Base-by-base conservation (phyloP, 306 rosid genomes). In the Acacia melanoxylon region DNA sequence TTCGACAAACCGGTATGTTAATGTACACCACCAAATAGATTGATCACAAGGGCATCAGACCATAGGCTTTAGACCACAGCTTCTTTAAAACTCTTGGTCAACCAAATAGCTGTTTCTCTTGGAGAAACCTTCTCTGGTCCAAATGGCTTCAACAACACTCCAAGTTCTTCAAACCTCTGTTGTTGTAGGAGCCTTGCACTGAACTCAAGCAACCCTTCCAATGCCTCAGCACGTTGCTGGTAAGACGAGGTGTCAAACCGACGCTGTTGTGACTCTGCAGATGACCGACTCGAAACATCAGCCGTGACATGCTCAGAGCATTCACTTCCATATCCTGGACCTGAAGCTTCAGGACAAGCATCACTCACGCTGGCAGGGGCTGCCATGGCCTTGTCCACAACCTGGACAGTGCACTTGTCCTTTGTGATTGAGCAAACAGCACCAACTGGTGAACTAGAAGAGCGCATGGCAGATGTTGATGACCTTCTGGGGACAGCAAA, bases 41-140 rank as follows among this genome's bases (percentile, higher is more conserved):
- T 70, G 74, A 56, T 46, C 67, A 71, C 4, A 70, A 37, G 73
- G 31, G 61, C 41, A 81, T 54, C 41, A 65, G 56, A 76, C 61
- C 72, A 79, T 24, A 65, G 15, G 80, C 61, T 87, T 48, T 66
- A 75, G 15, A 82, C 79, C 41, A 76, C 68, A 31, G 84, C 76
- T 82, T 95, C 91, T 85, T 92, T 95, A 83, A 95, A 85, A 91
- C 99, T 95, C 88, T 95, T 95, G 40, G 97, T 85, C 91, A 95
- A 89, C 99, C 99, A 95, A 81, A 95, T 95, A 40, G 99, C 99
- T 66, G 96, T 95, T 92, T 95, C 99, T 49, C 99, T 92, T 0
- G 99, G 93, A 79, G 98, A 94, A 85, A 92, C 99, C 87, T 92
- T 95, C 83, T 89, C 99, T 2, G 89, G 92, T 45, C 99, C 99